Base-by-base conservation (phyloP, 2,329 filamentous ascomycete species). In the Pseudogymnoascus sp. region DNA sequence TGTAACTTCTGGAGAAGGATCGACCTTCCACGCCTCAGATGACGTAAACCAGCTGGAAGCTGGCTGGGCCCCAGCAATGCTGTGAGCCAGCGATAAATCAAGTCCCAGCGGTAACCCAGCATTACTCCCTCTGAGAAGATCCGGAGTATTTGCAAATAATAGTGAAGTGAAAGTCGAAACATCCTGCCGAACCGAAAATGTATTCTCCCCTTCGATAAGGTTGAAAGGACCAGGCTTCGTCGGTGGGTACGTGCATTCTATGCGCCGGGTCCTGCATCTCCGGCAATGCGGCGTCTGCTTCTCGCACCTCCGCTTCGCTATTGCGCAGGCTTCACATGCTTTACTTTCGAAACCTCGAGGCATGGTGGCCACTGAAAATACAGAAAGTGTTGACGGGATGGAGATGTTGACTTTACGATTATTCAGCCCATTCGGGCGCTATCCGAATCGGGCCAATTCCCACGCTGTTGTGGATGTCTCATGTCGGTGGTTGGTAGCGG, bases 11-110 rank as follows among this genome's bases (percentile, higher is more conserved):
- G 50, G 43, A n/a, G 16, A 28, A 60, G 6, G 62, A 61, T 28
- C 61, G 59, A 61, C 66, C 56, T 41, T 68, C 73, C 56, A 71
- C 26, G 46, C 63, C 14, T 63, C 31, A 24, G 24, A 7, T 4
- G 63, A 63, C 37, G 28, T 31, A 41, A 66, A 66, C 65, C 63
- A 62, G 19, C 7, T 62, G 16, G 22, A 14, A 41, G n/a, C 26
- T 11, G 46, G 26, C n/a, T 53, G 46, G 26, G 60, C 60, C 6
- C 26, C 10, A 10, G 12, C 6, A 11, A 62, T 31, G 3, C 40
- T 24, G 40, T 53, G 31, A 4, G 6, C 46, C 7, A 33, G 46
- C n/a, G 46, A 31, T 8, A 60, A 6, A 11, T 60, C 59, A 60
- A 41, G 38, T 11, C 5, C 10, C 16, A 10, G 46, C n/a, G 2